Conservation (phyloP, 805 yeast genomes). For the Metahyphopichia silvanorum region DNA sequence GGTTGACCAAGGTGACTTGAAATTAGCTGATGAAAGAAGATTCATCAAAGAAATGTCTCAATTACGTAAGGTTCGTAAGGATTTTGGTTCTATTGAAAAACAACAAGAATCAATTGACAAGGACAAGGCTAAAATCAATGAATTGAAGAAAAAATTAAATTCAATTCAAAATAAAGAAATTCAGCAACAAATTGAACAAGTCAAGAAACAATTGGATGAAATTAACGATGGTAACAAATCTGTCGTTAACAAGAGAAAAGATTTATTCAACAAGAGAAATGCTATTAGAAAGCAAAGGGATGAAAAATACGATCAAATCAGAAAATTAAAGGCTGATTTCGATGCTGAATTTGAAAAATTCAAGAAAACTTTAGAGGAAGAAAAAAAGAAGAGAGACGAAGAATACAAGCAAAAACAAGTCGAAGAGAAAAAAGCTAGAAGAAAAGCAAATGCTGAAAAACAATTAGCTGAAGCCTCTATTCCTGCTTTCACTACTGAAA, state of each 20-base stretch:
- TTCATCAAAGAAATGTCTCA: slow-evolving; percentile 79
- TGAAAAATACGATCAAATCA: slow-evolving; percentile 62
- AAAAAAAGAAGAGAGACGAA: slow-evolving; percentile 63
- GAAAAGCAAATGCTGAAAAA: slow-evolving; percentile 58
- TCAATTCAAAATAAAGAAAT: slow-evolving; percentile 60
- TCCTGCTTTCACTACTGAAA: slow-evolving; percentile 85
- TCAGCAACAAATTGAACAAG: slow-evolving; percentile 63
- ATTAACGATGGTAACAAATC: slow-evolving; percentile 58
- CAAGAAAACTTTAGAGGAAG: slow-evolving; percentile 64
- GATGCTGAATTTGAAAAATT: slow-evolving; percentile 73
- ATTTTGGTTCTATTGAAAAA: slow-evolving; percentile 68
- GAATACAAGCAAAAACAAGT: slow-evolving; percentile 57
- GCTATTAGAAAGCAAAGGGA: slow-evolving; percentile 67
- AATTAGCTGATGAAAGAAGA: slow-evolving; percentile 88
- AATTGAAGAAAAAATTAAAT: slow-evolving; percentile 65
- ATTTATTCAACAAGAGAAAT: slow-evolving; percentile 61
- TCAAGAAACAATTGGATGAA: slow-evolving; percentile 67
- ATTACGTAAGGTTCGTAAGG: slow-evolving; percentile 77
- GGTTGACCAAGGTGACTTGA: slow-evolving; percentile 74
- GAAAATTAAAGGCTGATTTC: slow-evolving; percentile 67
- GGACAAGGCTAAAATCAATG: slow-evolving; percentile 72
- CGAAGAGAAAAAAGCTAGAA: slow-evolving; percentile 49
- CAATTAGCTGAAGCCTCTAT: slow-evolving; percentile 68
- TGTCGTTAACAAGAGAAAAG: slow-evolving; percentile 63
- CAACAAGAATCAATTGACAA: slow-evolving; percentile 76